A percentile compares a stretch with the other conserved stretches of the same genome.
Conservation (phyloP, 2,329 filamentous ascomycete genomes). For the Penicillium concentricum region DNA sequence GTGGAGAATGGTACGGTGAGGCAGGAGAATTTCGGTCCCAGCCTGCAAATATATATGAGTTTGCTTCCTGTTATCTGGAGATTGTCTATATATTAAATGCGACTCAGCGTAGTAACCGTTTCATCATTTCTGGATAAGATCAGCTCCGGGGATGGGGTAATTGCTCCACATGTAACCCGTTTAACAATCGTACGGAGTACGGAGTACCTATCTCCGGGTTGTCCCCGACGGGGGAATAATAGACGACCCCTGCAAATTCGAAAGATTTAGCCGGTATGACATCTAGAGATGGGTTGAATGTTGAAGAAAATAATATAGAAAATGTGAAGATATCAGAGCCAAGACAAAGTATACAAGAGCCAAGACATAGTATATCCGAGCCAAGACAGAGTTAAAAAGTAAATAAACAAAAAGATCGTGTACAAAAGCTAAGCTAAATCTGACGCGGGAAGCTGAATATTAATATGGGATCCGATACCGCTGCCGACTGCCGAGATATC, state of each 20-base stretch:
- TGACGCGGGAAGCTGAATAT: conserved; percentile 24
- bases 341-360: background rate
- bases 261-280: background rate
- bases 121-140: background rate
- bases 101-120: background rate
- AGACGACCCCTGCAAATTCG: background rate
- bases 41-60: background rate
- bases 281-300: background rate
- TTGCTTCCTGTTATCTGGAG: background rate
- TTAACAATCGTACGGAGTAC: background rate
- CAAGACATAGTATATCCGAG: background rate
- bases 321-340: background rate
- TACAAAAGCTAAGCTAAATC: conserved; percentile 25
- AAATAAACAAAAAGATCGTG: background rate
- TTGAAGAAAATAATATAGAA: background rate
- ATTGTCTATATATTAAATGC: background rate
- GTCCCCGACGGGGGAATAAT: background rate
- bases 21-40: no score
- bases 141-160: background rate
- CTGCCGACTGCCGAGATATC: conserved; percentile 22
- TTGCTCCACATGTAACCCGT: background rate
- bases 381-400: background rate
- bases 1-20: background rate
- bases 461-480: conserved; percentile 16
- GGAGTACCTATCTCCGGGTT: background rate